Conservation (phyloP, 2,329 filamentous ascomycete genomes). For the Hypoxylon sp. region DNA sequence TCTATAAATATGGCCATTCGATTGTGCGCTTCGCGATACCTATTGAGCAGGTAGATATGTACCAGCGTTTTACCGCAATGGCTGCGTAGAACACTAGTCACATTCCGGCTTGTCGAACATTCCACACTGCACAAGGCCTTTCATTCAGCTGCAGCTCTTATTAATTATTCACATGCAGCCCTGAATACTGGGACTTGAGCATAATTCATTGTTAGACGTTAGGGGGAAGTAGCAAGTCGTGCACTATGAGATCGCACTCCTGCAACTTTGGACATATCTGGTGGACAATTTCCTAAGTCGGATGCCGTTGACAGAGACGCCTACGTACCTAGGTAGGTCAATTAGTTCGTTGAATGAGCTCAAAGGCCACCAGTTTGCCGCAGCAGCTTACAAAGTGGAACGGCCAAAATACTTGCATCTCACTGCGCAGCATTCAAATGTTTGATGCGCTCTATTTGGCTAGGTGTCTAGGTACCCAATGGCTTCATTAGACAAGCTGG, state of each 20-base stretch:
- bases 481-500: background rate
- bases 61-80: background rate
- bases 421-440: background rate
- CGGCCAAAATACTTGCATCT: background rate
- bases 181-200: background rate
- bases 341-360: background rate
- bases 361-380: background rate
- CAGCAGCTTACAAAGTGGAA: background rate
- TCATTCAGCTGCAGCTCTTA: background rate
- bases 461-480: too few relatives aligned
- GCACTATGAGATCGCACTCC: background rate
- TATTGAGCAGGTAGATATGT: background rate
- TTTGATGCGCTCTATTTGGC: background rate
- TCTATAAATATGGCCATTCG: background rate
- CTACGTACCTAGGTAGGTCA: too few relatives aligned
- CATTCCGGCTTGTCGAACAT: conserved; percentile 11
- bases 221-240: background rate
- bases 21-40: background rate
- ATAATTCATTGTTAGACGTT: background rate
- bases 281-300: too few relatives aligned
- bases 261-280: background rate
- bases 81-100: background rate
- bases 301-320: background rate
- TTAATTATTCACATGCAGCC: background rate
- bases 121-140: background rate